A percentile compares a stretch with the other conserved stretches of the same genome.
These are phyloP conservation scores for Notholithocarpus densiflorus DNA, from an alignment of 306 rosid species.

Conservation along the genomic window DNA sequence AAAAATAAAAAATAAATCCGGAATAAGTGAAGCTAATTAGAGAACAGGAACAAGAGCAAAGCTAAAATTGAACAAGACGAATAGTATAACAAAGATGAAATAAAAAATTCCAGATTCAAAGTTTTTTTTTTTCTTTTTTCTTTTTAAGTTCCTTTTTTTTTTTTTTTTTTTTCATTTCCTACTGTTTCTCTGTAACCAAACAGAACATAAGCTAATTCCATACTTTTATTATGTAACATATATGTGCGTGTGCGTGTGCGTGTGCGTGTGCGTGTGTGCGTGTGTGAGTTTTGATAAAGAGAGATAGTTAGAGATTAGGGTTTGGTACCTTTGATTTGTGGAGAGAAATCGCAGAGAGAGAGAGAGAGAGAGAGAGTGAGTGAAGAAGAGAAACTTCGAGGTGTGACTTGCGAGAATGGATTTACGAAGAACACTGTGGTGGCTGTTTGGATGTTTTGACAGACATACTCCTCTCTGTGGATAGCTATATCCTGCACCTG, in stretches of 20 bases:
- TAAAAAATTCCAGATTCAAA: not conserved
- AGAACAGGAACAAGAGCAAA: not conserved
- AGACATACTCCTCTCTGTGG: too few species aligned
- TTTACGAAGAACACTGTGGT: too few species aligned
- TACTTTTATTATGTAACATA: not conserved
- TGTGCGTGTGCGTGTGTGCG: too few species aligned
- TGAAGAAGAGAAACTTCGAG: too few species aligned
- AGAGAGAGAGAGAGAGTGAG: not conserved
- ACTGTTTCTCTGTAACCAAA: constrained; percentile 6
- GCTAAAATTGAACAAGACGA: too few species aligned
- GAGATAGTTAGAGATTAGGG: not conserved
- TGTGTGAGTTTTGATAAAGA: too few species aligned
- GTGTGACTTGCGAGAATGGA: too few species aligned
- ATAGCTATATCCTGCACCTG: too few species aligned
- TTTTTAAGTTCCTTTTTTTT: not conserved
- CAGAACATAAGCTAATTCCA: not conserved
- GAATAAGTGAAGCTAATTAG: not conserved
- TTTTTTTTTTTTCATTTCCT: not conserved
- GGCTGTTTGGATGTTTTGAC: too few species aligned
- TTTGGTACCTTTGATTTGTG: constrained; percentile 19
- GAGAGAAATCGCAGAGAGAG: too few species aligned
- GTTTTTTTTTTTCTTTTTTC: too few species aligned
- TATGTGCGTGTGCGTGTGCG: too few species aligned
- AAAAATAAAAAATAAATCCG: not conserved
- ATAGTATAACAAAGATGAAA: not conserved